phyloP scores from a whole-genome alignment of 345 rosid species.

The Salix udensis region DNA sequence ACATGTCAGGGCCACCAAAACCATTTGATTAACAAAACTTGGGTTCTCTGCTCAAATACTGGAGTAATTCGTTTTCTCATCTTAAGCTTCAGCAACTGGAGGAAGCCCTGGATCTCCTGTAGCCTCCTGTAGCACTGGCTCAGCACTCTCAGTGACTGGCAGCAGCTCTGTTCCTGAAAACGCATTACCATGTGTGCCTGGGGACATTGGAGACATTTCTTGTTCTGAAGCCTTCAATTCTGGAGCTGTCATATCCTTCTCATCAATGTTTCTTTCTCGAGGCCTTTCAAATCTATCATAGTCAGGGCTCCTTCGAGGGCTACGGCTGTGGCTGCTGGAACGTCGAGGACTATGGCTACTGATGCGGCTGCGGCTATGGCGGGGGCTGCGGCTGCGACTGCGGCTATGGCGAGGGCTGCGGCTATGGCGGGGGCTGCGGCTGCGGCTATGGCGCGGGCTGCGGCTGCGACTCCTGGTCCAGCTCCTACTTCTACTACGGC shows the following conservation, averaged over 20 bases:
- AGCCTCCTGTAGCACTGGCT: constrained; percentile 13
- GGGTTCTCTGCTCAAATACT: neutral
- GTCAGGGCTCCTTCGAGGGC: constrained; percentile 7
- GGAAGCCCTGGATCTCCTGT: constrained; percentile 3
- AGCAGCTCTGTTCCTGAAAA: constrained; percentile 13
- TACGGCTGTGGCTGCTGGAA: constrained; percentile 3
- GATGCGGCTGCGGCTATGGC: constrained; percentile 18
- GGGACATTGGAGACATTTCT: constrained; percentile 21
- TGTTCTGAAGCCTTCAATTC: constrained; percentile 27
- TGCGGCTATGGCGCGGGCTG: constrained; percentile 39
- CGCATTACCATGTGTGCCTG: constrained; percentile 15
- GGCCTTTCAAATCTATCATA: constrained; percentile 50
- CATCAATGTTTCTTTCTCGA: constrained; percentile 14
- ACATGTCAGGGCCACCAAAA: neutral
- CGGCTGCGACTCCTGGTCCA: constrained; percentile 48
- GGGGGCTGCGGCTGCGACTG: constrained; percentile 38
- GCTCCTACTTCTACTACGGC: constrained; percentile 53
- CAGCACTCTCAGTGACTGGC: constrained; percentile 13
- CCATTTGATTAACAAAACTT: neutral
- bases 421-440: constrained; percentile 30
- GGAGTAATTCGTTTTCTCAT: neutral
- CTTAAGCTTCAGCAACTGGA: constrained; percentile 10
- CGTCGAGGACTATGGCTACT: constrained; percentile 12
- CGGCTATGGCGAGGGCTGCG: constrained; percentile 31
- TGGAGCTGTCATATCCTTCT: constrained; percentile 22